Conservation (phyloP, 345 rosid genomes). For the Citropsis articulata region DNA sequence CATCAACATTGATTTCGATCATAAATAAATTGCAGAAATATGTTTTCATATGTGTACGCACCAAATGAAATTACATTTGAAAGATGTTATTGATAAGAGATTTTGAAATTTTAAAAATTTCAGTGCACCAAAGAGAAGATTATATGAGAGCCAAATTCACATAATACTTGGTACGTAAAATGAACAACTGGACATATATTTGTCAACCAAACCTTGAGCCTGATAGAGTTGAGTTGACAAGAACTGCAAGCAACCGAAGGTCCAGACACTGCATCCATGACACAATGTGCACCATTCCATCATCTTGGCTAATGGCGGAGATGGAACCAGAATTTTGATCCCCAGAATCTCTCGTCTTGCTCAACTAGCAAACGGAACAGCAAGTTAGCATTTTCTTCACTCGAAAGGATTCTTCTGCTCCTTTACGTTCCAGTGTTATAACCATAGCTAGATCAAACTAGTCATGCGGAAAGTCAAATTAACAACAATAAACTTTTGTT, state of each 20-base stretch:
- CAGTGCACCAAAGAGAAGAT: not conserved
- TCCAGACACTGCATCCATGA: conserved; percentile 51
- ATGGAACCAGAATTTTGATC: not conserved
- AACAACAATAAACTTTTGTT: not conserved
- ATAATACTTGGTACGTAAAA: not conserved
- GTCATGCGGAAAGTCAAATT: not conserved
- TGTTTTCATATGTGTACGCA: not conserved
- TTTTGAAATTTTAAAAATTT: not conserved
- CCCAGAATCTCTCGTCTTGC: conserved; percentile 5
- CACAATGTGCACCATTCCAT: conserved; percentile 37
- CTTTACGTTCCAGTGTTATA: not conserved
- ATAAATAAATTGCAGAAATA: not conserved
- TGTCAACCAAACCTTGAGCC: conserved; percentile 31
- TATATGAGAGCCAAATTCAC: not conserved
- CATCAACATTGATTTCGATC: not conserved
- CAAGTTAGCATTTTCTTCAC: not conserved
- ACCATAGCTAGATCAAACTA: not conserved
- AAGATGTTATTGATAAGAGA: not conserved
- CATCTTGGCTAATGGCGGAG: conserved; percentile 12
- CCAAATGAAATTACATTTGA: not conserved
- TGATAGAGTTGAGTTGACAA: conserved; percentile 43
- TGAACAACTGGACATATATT: no score
- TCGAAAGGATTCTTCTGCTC: not conserved
- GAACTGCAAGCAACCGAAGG: conserved; percentile 41
- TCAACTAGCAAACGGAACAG: not conserved